These are phyloP conservation scores for Mollisiaceae sp. DNA, from an alignment of 2,329 filamentous ascomycete species.

Conservation along the genomic window DNA sequence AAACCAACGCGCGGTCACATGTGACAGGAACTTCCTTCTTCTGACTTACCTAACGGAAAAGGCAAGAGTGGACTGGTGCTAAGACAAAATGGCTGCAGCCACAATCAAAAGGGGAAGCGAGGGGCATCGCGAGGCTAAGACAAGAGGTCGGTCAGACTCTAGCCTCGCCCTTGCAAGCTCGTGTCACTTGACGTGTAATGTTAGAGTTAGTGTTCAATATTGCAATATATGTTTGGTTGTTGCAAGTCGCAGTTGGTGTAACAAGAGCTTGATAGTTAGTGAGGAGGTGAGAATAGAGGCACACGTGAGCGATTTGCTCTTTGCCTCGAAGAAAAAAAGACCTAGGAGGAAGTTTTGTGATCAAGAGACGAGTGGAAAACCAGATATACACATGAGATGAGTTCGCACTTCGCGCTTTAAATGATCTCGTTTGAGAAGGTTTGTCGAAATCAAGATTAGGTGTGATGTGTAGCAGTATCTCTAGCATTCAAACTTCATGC, in stretches of 20 bases:
- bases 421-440: background rate
- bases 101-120: background rate
- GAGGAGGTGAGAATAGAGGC: background rate
- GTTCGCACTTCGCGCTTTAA: background rate
- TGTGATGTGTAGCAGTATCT: background rate
- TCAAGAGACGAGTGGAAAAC: background rate
- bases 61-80: background rate
- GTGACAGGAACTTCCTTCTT: background rate
- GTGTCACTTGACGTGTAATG: background rate
- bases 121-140: conserved; percentile 4
- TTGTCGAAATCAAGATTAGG: background rate
- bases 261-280: conserved; percentile 1
- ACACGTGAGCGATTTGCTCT: background rate
- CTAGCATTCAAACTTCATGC: background rate
- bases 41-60: background rate
- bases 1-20: conserved; percentile 2
- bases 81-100: background rate
- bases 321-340: background rate
- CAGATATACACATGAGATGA: background rate
- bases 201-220: background rate
- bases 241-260: conserved; percentile 19
- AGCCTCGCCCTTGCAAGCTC: background rate
- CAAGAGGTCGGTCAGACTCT: background rate
- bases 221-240: background rate
- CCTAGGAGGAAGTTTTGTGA: background rate